Evolutionary conservation across 2,329 filamentous ascomycete species (phyloP).

Genomic region (Diaporthe ampelina): DNA sequence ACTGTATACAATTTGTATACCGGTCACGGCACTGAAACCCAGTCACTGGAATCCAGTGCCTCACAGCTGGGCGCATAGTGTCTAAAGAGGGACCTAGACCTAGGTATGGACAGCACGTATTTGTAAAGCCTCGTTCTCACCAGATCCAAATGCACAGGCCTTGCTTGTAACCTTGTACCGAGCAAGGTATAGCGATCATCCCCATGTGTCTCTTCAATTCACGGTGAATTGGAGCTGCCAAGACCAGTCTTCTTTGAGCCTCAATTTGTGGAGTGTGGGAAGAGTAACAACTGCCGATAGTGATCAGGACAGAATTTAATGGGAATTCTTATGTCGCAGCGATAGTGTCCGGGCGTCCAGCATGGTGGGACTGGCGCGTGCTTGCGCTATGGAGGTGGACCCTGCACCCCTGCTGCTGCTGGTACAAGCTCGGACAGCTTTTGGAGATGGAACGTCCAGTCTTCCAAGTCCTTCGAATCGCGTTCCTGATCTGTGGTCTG

Average conservation of each 20-base stretch:
- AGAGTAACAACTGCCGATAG: not conserved
- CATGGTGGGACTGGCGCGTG: not conserved
- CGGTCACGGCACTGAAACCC: not conserved
- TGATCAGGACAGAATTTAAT: not conserved
- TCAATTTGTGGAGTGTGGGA: not conserved
- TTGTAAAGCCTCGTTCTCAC: not conserved
- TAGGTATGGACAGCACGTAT: not conserved
- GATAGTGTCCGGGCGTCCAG: not conserved
- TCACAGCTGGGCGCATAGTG: not conserved
- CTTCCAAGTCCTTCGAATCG: constrained; percentile 37
- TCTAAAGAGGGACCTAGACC: no score
- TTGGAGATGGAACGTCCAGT: constrained; percentile 30
- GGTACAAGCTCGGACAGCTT: constrained; percentile 24
- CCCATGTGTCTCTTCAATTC: constrained; percentile 9
- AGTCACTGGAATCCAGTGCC: not conserved
- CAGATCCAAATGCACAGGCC: not conserved
- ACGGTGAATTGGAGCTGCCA: constrained; percentile 3
- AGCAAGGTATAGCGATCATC: constrained; percentile 6
- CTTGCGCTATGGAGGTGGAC: not conserved
- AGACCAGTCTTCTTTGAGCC: constrained; percentile 21
- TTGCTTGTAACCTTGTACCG: no score
- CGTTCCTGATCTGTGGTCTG: constrained; percentile 39
- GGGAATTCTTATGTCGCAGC: not conserved
- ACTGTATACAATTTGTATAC: not conserved
- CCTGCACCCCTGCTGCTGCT: constrained; percentile 21